Percentiles rank a stretch among this genome's conserved stretches.
phyloP scores from a whole-genome alignment of 352 stramenopile genomes.

The Globisporangium camurandrum region DNA sequence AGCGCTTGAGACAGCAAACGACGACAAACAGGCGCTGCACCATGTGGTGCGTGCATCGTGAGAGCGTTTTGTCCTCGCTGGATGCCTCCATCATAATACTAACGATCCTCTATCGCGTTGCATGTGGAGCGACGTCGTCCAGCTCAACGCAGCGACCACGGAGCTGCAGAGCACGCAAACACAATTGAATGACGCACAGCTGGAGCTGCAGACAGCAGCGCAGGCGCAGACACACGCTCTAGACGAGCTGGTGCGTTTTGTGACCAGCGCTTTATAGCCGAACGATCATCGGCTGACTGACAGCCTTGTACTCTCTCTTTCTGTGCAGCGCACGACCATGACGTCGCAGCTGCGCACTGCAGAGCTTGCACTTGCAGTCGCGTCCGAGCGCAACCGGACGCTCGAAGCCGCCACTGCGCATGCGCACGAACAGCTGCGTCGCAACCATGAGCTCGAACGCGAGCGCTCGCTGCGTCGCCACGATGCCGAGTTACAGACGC shows the following conservation, averaged over 20 bases:
- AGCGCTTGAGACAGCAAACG: neutral
- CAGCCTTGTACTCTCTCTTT: neutral
- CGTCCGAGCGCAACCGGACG: constrained; percentile 8
- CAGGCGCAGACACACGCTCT: constrained; percentile 3
- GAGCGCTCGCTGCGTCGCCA: constrained; percentile 17
- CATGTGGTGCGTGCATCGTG: constrained; percentile 2
- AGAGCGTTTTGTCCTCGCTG: neutral
- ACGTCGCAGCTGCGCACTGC: constrained; percentile 1
- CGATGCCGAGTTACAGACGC: constrained; percentile 17
- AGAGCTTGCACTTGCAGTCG: constrained; percentile 4
- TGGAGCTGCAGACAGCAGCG: neutral
- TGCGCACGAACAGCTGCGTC: constrained; percentile 24
- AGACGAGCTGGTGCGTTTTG: constrained; percentile 4
- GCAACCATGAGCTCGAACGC: constrained; percentile 27
- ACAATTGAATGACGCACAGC: neutral
- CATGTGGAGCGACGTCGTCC: neutral
- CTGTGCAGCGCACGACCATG: neutral
- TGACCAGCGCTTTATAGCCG: too few species aligned
- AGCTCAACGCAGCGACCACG: neutral
- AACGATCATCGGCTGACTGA: too few species aligned
- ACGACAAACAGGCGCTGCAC: neutral
- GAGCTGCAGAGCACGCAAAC: neutral
- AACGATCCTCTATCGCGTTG: too few species aligned
- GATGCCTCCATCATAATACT: too few species aligned
- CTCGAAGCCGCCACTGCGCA: constrained; percentile 16